Percentiles rank a stretch among this genome's conserved stretches.
Conservation (phyloP, 805 yeast genomes). For the Candida easanensis region DNA sequence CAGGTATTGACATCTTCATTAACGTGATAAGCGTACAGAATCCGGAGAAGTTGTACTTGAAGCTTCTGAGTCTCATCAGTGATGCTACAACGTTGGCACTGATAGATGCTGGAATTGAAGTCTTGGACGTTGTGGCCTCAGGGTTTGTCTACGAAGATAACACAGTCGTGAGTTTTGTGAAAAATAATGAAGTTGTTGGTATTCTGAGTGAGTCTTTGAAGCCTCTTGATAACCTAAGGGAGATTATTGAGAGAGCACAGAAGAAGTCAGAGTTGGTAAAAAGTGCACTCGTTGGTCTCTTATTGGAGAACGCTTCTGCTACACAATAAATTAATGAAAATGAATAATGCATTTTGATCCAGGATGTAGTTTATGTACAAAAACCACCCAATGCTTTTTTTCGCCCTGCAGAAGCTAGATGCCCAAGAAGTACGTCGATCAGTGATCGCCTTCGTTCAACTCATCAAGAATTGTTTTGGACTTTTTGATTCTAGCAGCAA, state of each 20-base stretch:
- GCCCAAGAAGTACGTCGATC: not conserved
- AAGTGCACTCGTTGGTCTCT: constrained; percentile 12
- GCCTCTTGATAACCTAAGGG: constrained; percentile 11
- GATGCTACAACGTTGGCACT: constrained; percentile 63
- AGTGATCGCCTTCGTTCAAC: constrained; percentile 13
- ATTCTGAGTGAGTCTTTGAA: constrained; percentile 46
- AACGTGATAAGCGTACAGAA: constrained; percentile 50
- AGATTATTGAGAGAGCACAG: constrained; percentile 13
- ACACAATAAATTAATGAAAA: not conserved
- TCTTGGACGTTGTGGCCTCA: constrained; percentile 71
- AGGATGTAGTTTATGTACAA: not conserved
- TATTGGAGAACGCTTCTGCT: constrained; percentile 9
- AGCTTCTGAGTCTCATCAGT: constrained; percentile 37
- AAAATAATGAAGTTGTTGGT: constrained; percentile 59
- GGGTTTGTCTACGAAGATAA: constrained; percentile 46
- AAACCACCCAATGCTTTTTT: too few species aligned
- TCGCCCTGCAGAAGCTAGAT: too few species aligned
- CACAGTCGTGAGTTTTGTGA: constrained; percentile 49
- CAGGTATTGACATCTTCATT: constrained; percentile 77
- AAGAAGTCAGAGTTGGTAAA: constrained; percentile 12
- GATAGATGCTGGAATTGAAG: constrained; percentile 80
- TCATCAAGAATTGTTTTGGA: constrained; percentile 26
- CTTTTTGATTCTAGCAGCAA: constrained; percentile 21
- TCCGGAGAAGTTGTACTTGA: constrained; percentile 31
- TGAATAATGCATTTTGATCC: not conserved